Base-by-base conservation (phyloP, 2,329 filamentous ascomycete genomes). In the Zalaria obscura region DNA sequence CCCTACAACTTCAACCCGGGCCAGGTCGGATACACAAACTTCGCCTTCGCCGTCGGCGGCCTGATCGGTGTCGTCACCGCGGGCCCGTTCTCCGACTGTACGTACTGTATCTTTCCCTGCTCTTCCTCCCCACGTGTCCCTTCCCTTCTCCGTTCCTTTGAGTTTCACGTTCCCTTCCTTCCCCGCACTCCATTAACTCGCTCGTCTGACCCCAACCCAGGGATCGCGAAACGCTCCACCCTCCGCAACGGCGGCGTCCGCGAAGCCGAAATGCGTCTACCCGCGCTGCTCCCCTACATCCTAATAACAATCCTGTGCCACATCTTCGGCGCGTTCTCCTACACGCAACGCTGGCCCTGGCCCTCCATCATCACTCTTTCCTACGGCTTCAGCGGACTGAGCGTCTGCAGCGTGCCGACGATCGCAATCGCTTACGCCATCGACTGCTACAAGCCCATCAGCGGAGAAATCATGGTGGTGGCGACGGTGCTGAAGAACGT, bases 231-330 rank as follows among this genome's bases (percentile, higher is more conserved):
- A 38, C 62, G 57, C 40, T 58, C 70, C 25, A 76, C 74, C 0
- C 60, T 55, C 40, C 61, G 63, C 27, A 77, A 76, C 47, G 63
- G 64, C 4, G 74, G 73, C 4, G 62, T 77, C 25, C 61, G 73
- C 10, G 66, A 75, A 38, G 70, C 74, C 0, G 72, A 76, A 50
- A 76, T 77, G 72, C 63, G 74, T 10, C 55, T 77, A 4, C 72
- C 72, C 7, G 35, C 35, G 2, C 11, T 36, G n/a, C 7, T 36
- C 35, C 35, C 35, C n/a, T 38, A 38, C 25, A 25, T 27, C 36
- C 5, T 9, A 3, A 7, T 38, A 2, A 38, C 36, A 3, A 27
- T 38, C 2, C n/a, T 38, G 2, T 25, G 11, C 7, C n/a, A 27
- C n/a, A 8, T 38, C 8, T 9, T 38, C 25, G 36, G 36, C 8